These are phyloP conservation scores for Capsella bursapastoris DNA, from an alignment of 345 rosid species.

Conservation along the genomic window DNA sequence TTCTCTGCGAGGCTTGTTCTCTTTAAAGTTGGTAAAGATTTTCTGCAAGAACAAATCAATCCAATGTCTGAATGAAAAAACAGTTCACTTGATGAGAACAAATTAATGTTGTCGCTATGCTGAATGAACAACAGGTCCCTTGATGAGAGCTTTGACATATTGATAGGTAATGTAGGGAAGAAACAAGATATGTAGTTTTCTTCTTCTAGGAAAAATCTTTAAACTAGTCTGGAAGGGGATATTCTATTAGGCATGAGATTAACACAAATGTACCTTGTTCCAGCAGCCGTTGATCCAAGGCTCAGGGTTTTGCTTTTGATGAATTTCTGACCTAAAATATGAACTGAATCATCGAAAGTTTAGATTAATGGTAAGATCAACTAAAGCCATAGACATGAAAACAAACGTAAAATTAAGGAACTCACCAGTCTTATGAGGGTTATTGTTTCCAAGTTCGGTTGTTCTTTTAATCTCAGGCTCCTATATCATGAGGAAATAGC, in stretches of 20 bases:
- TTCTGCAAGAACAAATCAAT: conserved; percentile 36
- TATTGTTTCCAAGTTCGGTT: conserved; percentile 38
- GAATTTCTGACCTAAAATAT: conserved; percentile 42
- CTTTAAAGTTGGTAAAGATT: conserved; percentile 37
- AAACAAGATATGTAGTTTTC: not conserved
- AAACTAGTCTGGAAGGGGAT: conserved; percentile 16
- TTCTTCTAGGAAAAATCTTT: not conserved
- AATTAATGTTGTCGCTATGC: no score
- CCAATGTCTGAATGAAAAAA: not conserved
- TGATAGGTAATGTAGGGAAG: not conserved
- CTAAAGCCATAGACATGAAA: conserved; percentile 27
- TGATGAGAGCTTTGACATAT: conserved; percentile 5
- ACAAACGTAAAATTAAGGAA: conserved; percentile 30
- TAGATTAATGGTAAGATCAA: conserved; percentile 39
- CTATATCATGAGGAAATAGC: conserved; percentile 37
- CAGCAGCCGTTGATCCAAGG: conserved; percentile 43
- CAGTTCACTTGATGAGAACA: conserved; percentile 5
- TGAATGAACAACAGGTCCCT: conserved; percentile 13
- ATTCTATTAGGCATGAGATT: conserved; percentile 19
- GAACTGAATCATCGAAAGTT: conserved; percentile 32
- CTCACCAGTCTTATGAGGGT: conserved; percentile 56
- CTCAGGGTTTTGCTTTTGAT: conserved; percentile 46
- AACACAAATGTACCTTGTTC: conserved; percentile 52
- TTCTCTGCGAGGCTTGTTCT: conserved; percentile 42
- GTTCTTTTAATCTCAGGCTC: conserved; percentile 48